Conservation (phyloP, 352 stramenopile genomes). For the Phytopythium litorale region DNA sequence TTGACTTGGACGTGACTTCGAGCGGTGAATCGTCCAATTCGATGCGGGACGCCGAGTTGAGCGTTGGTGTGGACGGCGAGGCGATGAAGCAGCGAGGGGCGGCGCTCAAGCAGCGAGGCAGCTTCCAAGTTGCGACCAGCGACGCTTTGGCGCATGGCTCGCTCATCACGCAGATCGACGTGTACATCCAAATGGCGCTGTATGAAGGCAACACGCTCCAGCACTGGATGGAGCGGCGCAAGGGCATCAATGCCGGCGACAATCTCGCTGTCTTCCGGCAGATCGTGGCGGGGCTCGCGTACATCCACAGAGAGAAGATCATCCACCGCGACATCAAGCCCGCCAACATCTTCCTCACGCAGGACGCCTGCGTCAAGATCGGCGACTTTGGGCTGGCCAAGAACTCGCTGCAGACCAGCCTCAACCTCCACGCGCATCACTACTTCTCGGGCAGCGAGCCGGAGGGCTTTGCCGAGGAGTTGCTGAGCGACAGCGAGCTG, state of each 20-base stretch:
- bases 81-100: not conserved
- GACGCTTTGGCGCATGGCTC: conserved; percentile 2
- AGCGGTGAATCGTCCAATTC: not conserved
- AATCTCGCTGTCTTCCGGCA: conserved; percentile 75
- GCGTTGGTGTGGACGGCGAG: not conserved
- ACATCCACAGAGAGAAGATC: conserved; percentile 69
- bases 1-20: conserved; percentile 36
- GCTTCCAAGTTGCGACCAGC: not conserved
- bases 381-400: conserved; percentile 81
- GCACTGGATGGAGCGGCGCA: conserved; percentile 67
- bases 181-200: conserved; percentile 94
- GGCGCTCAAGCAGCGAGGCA: not conserved
- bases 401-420: conserved; percentile 52
- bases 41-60: not conserved
- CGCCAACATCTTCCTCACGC: conserved; percentile 77
- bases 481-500: conserved; percentile 19
- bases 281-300: conserved; percentile 67
- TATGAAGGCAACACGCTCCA: conserved; percentile 89
- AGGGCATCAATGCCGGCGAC: conserved; percentile 30
- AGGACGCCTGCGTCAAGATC: conserved; percentile 75
- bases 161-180: conserved; percentile 72
- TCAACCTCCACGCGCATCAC: conserved; percentile 50
- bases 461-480: conserved; percentile 13
- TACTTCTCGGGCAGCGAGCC: conserved; percentile 37
- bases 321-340: conserved; percentile 83